Evolutionary conservation across 139 green algal species (phyloP).

Genomic region (Tetradesmus lagerheimii): DNA sequence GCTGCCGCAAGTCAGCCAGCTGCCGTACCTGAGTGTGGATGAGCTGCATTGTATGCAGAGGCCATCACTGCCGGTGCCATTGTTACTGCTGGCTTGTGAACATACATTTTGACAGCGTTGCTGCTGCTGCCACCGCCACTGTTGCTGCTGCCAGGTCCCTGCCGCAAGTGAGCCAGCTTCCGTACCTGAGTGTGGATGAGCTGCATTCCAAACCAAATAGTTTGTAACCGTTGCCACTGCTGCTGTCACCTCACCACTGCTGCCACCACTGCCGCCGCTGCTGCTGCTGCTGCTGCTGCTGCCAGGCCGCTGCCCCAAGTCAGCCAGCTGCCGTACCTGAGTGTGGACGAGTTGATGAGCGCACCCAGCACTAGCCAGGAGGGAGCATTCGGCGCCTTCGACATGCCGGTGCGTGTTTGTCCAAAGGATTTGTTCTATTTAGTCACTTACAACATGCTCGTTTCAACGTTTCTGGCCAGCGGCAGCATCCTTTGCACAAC

Average conservation of each 20-base stretch:
- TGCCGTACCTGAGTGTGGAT: no score
- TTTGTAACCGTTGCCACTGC: neutral
- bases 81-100: no score
- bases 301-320: constrained; percentile 32
- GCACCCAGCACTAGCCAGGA: constrained; percentile 64
- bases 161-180: neutral
- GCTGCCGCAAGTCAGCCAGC: neutral
- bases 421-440: no score
- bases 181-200: neutral
- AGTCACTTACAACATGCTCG: no score
- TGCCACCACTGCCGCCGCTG: neutral
- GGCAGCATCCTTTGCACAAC: neutral
- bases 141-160: neutral
- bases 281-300: neutral
- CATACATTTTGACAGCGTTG: no score
- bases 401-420: constrained; percentile 35
- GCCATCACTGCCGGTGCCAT: neutral
- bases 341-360: constrained; percentile 48
- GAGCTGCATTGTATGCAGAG: no score
- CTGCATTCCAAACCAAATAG: no score
- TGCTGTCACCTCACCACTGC: neutral
- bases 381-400: constrained; percentile 77
- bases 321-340: neutral
- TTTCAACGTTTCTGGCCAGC: no score
- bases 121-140: neutral